A percentile compares a stretch with the other conserved stretches of the same genome.
Conservation (phyloP, 2,329 filamentous ascomycete species). For the Arthrobotrys iridis region DNA sequence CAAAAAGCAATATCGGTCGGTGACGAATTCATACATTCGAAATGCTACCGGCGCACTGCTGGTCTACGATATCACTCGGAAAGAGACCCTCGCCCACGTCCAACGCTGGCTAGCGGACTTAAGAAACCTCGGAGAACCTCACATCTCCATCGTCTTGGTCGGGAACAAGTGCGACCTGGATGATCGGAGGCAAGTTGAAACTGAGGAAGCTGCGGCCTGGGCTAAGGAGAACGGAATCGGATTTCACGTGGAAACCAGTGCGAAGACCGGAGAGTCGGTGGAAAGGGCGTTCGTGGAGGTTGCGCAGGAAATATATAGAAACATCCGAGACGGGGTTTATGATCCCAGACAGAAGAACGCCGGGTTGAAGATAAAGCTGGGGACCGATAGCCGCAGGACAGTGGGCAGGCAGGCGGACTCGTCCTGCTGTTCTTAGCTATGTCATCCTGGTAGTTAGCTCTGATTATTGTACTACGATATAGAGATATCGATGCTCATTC, state of each 20-base stretch:
- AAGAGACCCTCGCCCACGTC: conserved; percentile 84
- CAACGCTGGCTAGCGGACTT: conserved; percentile 95
- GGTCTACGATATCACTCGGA: conserved; percentile 92
- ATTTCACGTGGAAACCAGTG: conserved; percentile 94
- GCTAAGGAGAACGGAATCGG: conserved; percentile 84
- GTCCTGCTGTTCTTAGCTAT: conserved; percentile 23
- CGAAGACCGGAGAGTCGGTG: conserved; percentile 93
- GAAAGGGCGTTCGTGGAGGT: conserved; percentile 93
- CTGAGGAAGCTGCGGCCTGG: conserved; percentile 88
- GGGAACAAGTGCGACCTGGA: conserved; percentile 94
- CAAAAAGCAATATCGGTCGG: conserved; percentile 62
- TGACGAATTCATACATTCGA: conserved; percentile 82
- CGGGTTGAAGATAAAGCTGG: conserved; percentile 74
- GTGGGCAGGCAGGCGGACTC: conserved; percentile 21
- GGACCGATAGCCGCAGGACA: conserved; percentile 36
- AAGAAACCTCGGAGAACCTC: conserved; percentile 91
- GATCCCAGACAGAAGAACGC: conserved; percentile 92
- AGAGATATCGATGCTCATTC: background rate
- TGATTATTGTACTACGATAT: background rate
- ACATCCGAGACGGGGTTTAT: conserved; percentile 94
- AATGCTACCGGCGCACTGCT: conserved; percentile 81
- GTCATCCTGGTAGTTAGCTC: background rate
- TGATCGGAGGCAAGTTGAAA: conserved; percentile 78
- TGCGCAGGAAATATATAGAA: conserved; percentile 93
- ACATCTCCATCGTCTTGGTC: conserved; percentile 92